Conservation (phyloP, 306 rosid species). For the Rosa multiflora region DNA sequence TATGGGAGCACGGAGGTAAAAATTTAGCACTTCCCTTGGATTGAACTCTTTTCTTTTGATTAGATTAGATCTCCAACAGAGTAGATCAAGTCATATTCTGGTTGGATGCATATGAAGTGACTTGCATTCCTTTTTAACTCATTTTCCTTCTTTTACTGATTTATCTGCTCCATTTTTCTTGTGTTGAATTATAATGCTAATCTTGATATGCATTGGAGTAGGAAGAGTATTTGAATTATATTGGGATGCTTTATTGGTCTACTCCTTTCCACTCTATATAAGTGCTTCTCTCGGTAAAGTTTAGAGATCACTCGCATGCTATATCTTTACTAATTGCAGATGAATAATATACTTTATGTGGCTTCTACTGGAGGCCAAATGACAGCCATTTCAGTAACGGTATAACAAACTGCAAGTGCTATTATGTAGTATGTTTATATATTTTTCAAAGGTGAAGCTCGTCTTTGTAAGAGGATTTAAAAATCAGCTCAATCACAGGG, state of each 20-base stretch:
- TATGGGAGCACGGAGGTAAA: constrained; percentile 94
- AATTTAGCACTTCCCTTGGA: background rate
- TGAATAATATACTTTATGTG: constrained; percentile 58
- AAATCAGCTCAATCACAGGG: background rate
- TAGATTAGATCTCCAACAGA: constrained; percentile 5
- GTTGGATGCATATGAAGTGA: background rate
- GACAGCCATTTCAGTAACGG: constrained; percentile 63
- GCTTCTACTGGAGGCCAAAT: constrained; percentile 83
- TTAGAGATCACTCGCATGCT: background rate
- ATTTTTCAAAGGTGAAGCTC: background rate
- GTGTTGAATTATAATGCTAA: background rate
- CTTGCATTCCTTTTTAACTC: background rate
- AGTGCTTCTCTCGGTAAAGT: too few species aligned
- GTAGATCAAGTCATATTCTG: background rate
- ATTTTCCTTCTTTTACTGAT: background rate
- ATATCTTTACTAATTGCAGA: constrained; percentile 38
- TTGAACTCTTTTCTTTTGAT: background rate
- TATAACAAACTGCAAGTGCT: constrained; percentile 24
- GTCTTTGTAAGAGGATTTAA: background rate
- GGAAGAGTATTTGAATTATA: background rate
- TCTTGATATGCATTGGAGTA: background rate
- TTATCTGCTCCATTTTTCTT: background rate
- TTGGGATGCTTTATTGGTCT: background rate
- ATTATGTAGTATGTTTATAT: background rate
- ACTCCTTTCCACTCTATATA: too few species aligned